phyloP scores from a whole-genome alignment of 306 rosid genomes.

The Clitoria ternatea region DNA sequence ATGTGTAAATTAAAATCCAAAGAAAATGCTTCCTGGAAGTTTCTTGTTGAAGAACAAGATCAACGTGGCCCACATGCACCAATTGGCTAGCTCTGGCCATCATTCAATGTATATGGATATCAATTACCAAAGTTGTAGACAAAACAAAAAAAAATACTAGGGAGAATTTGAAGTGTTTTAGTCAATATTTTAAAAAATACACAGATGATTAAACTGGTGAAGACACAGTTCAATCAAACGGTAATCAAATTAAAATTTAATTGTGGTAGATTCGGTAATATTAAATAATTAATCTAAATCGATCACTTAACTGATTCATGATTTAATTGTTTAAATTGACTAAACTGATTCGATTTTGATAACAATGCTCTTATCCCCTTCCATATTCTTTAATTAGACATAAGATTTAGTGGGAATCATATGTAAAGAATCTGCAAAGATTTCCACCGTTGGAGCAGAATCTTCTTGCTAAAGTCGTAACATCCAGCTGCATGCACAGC shows the following conservation, averaged over 20 bases:
- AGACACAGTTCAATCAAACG: no score
- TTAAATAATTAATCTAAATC: no score
- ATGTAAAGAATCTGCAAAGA: not conserved
- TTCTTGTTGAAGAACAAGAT: not conserved
- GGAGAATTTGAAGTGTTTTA: not conserved
- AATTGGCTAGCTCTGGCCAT: slow-evolving; percentile 39
- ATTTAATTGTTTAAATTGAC: no score
- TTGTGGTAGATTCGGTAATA: no score
- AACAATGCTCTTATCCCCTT: no score
- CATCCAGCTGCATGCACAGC: not conserved
- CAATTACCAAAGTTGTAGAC: not conserved
- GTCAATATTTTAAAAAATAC: no score
- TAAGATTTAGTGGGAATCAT: slow-evolving; percentile 10
- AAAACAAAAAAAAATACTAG: not conserved
- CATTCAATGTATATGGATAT: slow-evolving; percentile 40
- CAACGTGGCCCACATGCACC: slow-evolving; percentile 25
- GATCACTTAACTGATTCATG: no score
- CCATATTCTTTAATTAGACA: not conserved
- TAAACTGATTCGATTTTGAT: no score
- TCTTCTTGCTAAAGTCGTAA: not conserved
- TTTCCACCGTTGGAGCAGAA: slow-evolving; percentile 6
- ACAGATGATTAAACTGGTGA: no score
- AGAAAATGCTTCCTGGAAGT: slow-evolving; percentile 6
- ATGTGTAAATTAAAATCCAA: not conserved
- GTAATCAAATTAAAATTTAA: no score